Conservation (phyloP, 345 rosid genomes). For the Chamaenerion angustifolium region DNA sequence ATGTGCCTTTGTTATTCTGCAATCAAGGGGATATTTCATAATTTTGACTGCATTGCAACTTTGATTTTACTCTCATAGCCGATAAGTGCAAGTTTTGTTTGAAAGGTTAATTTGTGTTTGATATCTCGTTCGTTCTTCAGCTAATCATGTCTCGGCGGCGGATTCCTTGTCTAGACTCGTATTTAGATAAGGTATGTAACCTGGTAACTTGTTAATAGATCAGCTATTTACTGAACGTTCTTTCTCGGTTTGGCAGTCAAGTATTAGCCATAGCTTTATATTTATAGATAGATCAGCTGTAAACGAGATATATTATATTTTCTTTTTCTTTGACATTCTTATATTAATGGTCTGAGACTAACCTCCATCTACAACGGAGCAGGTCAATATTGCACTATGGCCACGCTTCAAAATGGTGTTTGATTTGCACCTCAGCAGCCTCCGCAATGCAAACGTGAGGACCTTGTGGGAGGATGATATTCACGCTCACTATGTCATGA, state of each 20-base stretch:
- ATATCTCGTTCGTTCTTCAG: conserved; percentile 20
- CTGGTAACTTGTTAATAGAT: conserved; percentile 1
- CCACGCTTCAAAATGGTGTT: conserved; percentile 97
- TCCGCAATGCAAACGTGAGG: conserved; percentile 79
- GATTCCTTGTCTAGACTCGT: conserved; percentile 95
- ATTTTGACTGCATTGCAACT: neutral
- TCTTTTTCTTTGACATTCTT: conserved; percentile 15
- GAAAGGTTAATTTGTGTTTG: too few relatives aligned
- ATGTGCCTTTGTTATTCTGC: too few relatives aligned
- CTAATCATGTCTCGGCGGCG: conserved; percentile 88
- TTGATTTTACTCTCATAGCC: neutral
- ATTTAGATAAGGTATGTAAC: conserved; percentile 86
- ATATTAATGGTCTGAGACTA: neutral
- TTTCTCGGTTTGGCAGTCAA: too few relatives aligned
- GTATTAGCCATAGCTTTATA: too few relatives aligned
- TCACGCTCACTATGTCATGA: conserved; percentile 98
- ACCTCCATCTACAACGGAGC: conserved; percentile 12
- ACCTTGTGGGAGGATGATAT: conserved; percentile 95
- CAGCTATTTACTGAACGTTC: too few relatives aligned
- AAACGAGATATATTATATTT: too few relatives aligned
- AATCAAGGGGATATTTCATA: neutral
- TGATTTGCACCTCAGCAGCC: conserved; percentile 80
- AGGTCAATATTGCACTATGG: conserved; percentile 95
- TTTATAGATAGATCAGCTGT: too few relatives aligned
- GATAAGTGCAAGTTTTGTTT: neutral